Conservation (phyloP, 768 basidiomycete genomes). For the Kwoniella europaea region DNA sequence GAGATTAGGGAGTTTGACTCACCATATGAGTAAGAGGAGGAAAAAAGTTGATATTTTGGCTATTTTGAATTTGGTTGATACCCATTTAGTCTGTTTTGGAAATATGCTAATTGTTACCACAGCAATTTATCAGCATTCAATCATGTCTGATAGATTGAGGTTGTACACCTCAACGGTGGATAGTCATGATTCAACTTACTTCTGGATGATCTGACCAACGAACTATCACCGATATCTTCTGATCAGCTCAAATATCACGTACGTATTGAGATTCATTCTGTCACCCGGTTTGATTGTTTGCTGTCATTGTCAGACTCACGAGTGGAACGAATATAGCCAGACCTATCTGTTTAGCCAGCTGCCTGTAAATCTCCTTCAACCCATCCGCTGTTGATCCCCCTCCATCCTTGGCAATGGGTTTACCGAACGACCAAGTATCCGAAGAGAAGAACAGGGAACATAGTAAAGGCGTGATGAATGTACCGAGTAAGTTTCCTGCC, state of each 20-base stretch:
- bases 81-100: constrained; percentile 37
- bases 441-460: constrained; percentile 41
- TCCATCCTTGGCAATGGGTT: constrained; percentile 34
- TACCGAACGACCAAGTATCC: constrained; percentile 40
- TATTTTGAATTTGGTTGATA: constrained; percentile 32
- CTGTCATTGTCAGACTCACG: constrained; percentile 18
- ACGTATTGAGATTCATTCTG: too few species aligned
- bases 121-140: background rate
- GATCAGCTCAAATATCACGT: background rate
- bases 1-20: constrained; percentile 13
- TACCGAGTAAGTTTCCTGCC: constrained; percentile 43
- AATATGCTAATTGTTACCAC: constrained; percentile 22
- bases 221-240: constrained; percentile 12
- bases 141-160: too few species aligned
- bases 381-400: constrained; percentile 36
- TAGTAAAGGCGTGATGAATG: constrained; percentile 46
- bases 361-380: constrained; percentile 44
- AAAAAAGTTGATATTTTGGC: constrained; percentile 44
- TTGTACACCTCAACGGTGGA: background rate
- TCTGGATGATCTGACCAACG: constrained; percentile 49
- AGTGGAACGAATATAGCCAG: constrained; percentile 47
- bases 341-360: constrained; percentile 45
- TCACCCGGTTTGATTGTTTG: too few species aligned
- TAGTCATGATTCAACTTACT: constrained; percentile 13
- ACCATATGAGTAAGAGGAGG: constrained; percentile 50